A percentile compares a stretch with the other conserved stretches of the same genome.
phyloP scores from a whole-genome alignment of 352 stramenopile genomes.

The Bremia lactucae region DNA sequence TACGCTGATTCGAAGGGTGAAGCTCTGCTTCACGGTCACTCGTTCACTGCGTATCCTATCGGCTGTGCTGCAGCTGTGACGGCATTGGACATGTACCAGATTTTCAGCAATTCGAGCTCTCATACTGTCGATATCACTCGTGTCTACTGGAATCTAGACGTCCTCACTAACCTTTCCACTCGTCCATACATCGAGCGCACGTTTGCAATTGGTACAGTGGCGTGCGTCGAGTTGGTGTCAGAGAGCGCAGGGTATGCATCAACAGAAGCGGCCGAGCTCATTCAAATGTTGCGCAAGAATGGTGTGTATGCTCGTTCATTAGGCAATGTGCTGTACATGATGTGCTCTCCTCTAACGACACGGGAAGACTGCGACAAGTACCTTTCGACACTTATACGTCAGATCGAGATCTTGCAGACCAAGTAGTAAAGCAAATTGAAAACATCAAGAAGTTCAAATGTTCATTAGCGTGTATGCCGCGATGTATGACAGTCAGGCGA shows the following conservation, averaged over 20 bases:
- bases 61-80: conserved; percentile 83
- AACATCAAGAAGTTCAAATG: too few species aligned
- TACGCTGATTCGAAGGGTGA: conserved; percentile 80
- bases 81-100: conserved; percentile 82
- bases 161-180: conserved; percentile 39
- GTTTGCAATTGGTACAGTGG: conserved; percentile 72
- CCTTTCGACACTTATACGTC: conserved; percentile 30
- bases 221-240: conserved; percentile 59
- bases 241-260: conserved; percentile 55
- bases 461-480: too few species aligned
- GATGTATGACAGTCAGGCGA: too few species aligned
- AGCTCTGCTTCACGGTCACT: conserved; percentile 85
- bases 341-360: conserved; percentile 73
- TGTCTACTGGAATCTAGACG: conserved; percentile 46
- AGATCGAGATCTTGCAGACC: conserved; percentile 36
- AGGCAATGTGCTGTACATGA: conserved; percentile 80
- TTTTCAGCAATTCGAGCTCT: conserved; percentile 28
- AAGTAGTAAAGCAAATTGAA: conserved; percentile 19
- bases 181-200: conserved; percentile 42
- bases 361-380: conserved; percentile 50
- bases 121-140: conserved; percentile 18
- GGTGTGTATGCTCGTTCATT: conserved; percentile 71
- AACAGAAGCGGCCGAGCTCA: conserved; percentile 46
- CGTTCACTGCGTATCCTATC: conserved; percentile 87
- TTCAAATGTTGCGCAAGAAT: conserved; percentile 46